Base-by-base conservation (phyloP, 257 asterid genomes). In the Solanum paucissectum region DNA sequence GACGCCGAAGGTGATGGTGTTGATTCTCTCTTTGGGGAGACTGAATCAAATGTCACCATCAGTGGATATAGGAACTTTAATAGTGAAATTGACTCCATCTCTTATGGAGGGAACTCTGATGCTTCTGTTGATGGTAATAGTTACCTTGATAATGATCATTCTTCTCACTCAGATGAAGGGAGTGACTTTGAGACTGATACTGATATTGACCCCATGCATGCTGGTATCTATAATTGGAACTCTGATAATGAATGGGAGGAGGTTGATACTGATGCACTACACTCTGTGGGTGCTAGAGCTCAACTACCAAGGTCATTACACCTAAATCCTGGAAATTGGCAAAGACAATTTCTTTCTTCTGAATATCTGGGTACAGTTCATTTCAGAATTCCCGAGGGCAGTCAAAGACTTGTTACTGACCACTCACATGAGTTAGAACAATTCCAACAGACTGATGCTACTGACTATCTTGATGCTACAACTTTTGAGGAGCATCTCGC, bases 151-250 rank as follows among this genome's bases (percentile, higher is more conserved):
- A 89, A 91, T 85, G 96, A 92, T 38, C 90, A 91, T 74, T 89
- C 89, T 71, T 92, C 82, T 71, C 91, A 83, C 87, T 89, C 89
- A 36, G 91, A 85, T 91, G 93, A 91, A 88, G 94, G 88, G 83
- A 92, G 96, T 89, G 98, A 91, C 52, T 77, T 86, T 18, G 98
- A 95, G 40, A 92, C 93, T 90, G 98, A 94, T 88, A 93, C 92
- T 58, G 99, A 95, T 91, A 95, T 97, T 71, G 98, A 97, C 86
- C 99, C 99, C 64, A 97, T 95, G 99, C 93, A 94, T 88, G 98
- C 98, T 0, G 99, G 98, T 49, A 88, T 91, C 34, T 92, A 91
- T 90, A 95, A 83, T 4, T 95, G 98, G 98, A 91, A 93, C 90
- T 93, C 94, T 1, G 97, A 94, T 29, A 93, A 93, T 91, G 96